Base-by-base conservation (phyloP, 75 land plant species). In the Larix kaempferi region DNA sequence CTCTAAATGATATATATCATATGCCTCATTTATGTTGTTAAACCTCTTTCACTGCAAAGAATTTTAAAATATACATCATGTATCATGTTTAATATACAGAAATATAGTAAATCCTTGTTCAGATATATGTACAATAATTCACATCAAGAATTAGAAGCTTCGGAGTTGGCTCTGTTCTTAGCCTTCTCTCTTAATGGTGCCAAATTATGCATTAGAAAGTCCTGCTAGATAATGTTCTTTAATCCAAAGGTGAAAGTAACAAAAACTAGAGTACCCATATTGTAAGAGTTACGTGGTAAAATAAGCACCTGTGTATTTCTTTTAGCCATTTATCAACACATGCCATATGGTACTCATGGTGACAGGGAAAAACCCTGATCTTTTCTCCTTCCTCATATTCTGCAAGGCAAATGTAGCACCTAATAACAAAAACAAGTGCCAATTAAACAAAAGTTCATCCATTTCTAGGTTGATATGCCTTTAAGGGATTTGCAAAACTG, bases 241-340 rank as follows among this genome's bases (percentile, higher is more conserved):
- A 37, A 58, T 37, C 41, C 66, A n/a, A 11, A 57, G 12, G 58
- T 17, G 22, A 74, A 66, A 55, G 26, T 41, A 25, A 39, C 27
- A 56, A 57, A 61, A 15, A 52, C 2, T 41, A 14, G 69, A 41
- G 71, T 7, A 6, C 0, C 6, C 29, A 7, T 13, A 8, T 5
- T 76, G 19, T 7, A 29, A 25, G n/a, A 21, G 37, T 29, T 2
- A 44, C 65, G 73, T 27, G 23, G 41, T 5, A 5, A 26, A 63
- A 61, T 17, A 29, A 2, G 26, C 82, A 95, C 98, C 98, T 87
- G 78, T 95, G 98, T 77, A 94, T 86, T 74, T 95, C 98, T 79
- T 94, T 95, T 7, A 95, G 85, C 98, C 98, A 95, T 86, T 94
- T 95, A 84, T 94, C 98, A 19, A 95, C 90, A 82, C 98, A 95